Evolutionary conservation across 371 early-diverging fungal genomes (phyloP).

Genomic region (Mucor racemosus): DNA sequence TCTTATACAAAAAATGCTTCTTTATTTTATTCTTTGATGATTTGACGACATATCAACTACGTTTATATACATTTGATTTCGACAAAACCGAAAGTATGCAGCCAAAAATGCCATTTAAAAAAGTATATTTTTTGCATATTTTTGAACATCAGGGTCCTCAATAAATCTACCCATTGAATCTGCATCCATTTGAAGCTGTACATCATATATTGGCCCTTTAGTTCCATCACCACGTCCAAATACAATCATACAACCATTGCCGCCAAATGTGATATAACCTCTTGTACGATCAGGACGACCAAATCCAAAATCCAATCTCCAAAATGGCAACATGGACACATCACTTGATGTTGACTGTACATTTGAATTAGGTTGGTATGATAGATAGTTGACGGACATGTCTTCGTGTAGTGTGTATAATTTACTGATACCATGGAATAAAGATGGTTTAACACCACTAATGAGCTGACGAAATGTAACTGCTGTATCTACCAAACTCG

Average conservation of each 20-base stretch:
- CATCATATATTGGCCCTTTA: constrained; percentile 38
- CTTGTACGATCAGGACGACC: constrained; percentile 43
- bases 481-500: constrained; percentile 29
- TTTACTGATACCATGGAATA: constrained; percentile 46
- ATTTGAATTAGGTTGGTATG: constrained; percentile 41
- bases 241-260: constrained; percentile 43
- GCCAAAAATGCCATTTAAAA: constrained; percentile 14
- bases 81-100: too few species aligned
- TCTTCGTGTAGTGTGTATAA: constrained; percentile 45
- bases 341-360: constrained; percentile 38
- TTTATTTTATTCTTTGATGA: too few species aligned
- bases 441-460: constrained; percentile 16
- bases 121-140: constrained; percentile 35
- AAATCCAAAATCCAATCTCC: constrained; percentile 42
- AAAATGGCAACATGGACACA: constrained; percentile 40
- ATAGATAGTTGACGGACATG: constrained; percentile 45
- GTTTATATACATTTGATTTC: too few species aligned
- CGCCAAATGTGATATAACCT: constrained; percentile 48
- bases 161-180: constrained; percentile 44
- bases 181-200: constrained; percentile 47
- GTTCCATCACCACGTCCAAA: constrained; percentile 38
- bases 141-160: constrained; percentile 40
- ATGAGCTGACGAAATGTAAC: constrained; percentile 29
- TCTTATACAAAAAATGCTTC: too few species aligned
- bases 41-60: too few species aligned